Evolutionary conservation across 1,139 yeast genomes (phyloP).

Genomic region (Sugiyamaella paludigena): DNA sequence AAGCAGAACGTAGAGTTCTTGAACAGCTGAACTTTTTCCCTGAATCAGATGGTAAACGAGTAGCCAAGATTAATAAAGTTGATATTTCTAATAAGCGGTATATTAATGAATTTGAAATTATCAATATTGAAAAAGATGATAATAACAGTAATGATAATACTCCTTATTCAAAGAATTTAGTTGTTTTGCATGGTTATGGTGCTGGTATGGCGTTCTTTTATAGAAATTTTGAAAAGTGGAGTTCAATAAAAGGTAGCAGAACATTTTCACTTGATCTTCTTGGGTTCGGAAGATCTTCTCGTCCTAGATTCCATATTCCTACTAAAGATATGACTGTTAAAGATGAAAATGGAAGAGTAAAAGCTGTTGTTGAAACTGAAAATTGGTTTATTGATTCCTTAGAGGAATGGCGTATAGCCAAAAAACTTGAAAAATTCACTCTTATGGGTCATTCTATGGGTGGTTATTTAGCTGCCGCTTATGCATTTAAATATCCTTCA

Average conservation of each 20-base stretch:
- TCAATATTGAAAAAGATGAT: constrained; percentile 18
- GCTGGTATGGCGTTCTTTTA: constrained; percentile 80
- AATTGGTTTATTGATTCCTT: constrained; percentile 71
- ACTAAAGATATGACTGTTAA: constrained; percentile 32
- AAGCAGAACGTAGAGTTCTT: constrained; percentile 43
- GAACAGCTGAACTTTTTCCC: constrained; percentile 61
- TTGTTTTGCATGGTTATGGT: constrained; percentile 82
- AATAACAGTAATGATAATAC: background rate
- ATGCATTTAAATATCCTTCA: constrained; percentile 68
- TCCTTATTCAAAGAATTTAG: constrained; percentile 43
- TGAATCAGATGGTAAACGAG: constrained; percentile 45
- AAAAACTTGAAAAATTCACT: constrained; percentile 50
- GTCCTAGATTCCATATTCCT: constrained; percentile 45
- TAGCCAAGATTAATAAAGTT: constrained; percentile 50
- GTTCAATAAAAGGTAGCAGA: constrained; percentile 37
- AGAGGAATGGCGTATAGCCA: constrained; percentile 70
- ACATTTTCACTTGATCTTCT: constrained; percentile 72
- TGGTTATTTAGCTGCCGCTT: constrained; percentile 75
- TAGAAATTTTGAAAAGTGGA: constrained; percentile 56
- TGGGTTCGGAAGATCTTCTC: constrained; percentile 76
- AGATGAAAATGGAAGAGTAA: constrained; percentile 41
- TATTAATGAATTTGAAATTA: constrained; percentile 52
- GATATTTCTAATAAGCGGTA: constrained; percentile 47
- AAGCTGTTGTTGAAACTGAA: constrained; percentile 54
- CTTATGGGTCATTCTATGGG: constrained; percentile 88